A percentile compares a stretch with the other conserved stretches of the same genome.
These are phyloP conservation scores for Cerrena zonata DNA, from an alignment of 1,284 basidiomycete species.

Conservation along the genomic window DNA sequence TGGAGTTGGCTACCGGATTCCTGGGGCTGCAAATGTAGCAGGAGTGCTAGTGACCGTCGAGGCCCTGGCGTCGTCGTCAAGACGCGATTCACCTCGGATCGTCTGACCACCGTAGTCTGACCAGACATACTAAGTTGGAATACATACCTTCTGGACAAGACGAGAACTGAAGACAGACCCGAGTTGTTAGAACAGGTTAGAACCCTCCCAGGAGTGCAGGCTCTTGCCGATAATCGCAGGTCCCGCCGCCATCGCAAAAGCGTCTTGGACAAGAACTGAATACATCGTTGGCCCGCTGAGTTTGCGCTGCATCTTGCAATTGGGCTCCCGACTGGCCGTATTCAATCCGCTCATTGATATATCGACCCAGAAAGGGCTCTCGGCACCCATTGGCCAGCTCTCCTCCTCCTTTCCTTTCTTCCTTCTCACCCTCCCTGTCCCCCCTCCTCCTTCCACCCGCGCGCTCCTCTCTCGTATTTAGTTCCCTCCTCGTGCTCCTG, in stretches of 20 bases:
- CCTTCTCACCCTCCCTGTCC: constrained; percentile 13
- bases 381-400: constrained; percentile 10
- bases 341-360: neutral
- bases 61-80: too few relatives aligned
- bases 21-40: neutral
- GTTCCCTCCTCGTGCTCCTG: neutral
- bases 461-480: neutral
- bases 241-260: too few relatives aligned
- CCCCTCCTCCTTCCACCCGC: neutral
- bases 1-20: neutral
- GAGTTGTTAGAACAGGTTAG: too few relatives aligned
- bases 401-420: constrained; percentile 18
- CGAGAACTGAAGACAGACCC: too few relatives aligned
- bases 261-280: too few relatives aligned
- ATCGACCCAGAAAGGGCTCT: neutral
- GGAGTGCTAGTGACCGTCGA: too few relatives aligned
- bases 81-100: too few relatives aligned
- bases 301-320: neutral
- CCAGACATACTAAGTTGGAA: too few relatives aligned
- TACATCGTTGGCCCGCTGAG: too few relatives aligned
- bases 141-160: too few relatives aligned
- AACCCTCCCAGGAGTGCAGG: too few relatives aligned
- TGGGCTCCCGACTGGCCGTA: neutral
- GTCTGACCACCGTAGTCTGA: neutral
- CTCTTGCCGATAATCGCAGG: too few relatives aligned